Percentiles rank a stretch among this genome's conserved stretches.
Evolutionary conservation across 805 yeast species (phyloP).

Genomic region (Candida dajiaensis): DNA sequence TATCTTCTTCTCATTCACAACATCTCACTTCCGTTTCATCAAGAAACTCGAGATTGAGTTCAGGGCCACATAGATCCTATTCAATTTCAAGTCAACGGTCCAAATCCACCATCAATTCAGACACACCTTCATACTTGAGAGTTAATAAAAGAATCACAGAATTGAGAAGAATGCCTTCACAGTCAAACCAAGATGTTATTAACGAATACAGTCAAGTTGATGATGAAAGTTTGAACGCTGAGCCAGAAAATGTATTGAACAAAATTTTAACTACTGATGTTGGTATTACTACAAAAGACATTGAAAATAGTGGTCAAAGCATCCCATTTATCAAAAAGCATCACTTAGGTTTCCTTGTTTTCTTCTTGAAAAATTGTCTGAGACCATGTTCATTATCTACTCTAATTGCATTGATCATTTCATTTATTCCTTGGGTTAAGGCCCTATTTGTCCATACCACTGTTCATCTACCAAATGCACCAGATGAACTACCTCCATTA

Average conservation of each 20-base stretch:
- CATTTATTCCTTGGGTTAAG: conserved; percentile 80
- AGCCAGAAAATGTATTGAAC: not conserved
- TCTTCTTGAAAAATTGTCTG: conserved; percentile 41
- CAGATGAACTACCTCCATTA: conserved; percentile 76
- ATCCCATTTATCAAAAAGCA: conserved; percentile 12
- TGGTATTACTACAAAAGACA: conserved; percentile 12
- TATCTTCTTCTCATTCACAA: not conserved
- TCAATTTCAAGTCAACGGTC: not conserved
- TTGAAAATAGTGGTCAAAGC: conserved; percentile 8
- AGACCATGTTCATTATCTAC: conserved; percentile 72
- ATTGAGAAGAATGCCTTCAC: conserved; percentile 27
- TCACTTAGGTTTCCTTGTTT: conserved; percentile 27
- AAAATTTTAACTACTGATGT: conserved; percentile 14
- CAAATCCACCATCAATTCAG: not conserved
- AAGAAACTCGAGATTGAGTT: not conserved
- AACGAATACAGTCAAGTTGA: conserved; percentile 29
- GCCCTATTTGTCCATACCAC: conserved; percentile 53
- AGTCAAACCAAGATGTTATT: conserved; percentile 37
- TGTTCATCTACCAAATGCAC: conserved; percentile 58
- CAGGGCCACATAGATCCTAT: not conserved
- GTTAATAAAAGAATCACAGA: conserved; percentile 2
- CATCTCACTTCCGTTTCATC: not conserved
- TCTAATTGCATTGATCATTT: conserved; percentile 55
- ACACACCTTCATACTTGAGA: not conserved
- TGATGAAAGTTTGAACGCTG: not conserved